Percentiles rank a stretch among this genome's conserved stretches.
These are phyloP conservation scores for Pseudogymnoascus sp. DNA, from an alignment of 2,329 filamentous ascomycete genomes.

Conservation along the genomic window DNA sequence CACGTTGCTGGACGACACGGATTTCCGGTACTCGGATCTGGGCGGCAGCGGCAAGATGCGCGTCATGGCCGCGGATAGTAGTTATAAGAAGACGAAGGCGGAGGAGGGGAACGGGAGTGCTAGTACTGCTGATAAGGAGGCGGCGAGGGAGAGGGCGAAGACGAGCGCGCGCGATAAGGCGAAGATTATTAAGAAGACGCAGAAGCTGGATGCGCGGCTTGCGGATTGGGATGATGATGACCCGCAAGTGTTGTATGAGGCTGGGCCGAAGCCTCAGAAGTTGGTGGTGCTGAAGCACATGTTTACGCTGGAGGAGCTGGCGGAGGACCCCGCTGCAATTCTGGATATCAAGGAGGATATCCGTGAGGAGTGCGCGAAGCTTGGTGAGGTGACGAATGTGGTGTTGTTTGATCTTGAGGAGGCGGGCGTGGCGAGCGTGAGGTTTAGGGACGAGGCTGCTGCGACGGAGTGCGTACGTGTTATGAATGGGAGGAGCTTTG, in stretches of 20 bases:
- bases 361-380: conserved; percentile 77
- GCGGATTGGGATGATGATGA: conserved; percentile 95
- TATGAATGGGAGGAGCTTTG: conserved; percentile 78
- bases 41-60: conserved; percentile 57
- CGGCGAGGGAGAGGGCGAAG: conserved; percentile 43
- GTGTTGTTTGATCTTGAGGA: conserved; percentile 81
- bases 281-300: conserved; percentile 84
- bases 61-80: conserved; percentile 78
- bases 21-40: conserved; percentile 60
- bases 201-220: conserved; percentile 84
- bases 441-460: conserved; percentile 64
- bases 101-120: conserved; percentile 22
- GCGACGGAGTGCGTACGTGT: conserved; percentile 65
- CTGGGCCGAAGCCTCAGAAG: conserved; percentile 56
- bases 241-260: conserved; percentile 49
- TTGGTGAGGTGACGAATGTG: conserved; percentile 84
- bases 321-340: conserved; percentile 74
- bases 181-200: conserved; percentile 85
- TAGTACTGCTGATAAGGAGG: conserved; percentile 26
- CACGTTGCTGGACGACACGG: conserved; percentile 70
- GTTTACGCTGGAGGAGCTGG: conserved; percentile 80
- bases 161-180: conserved; percentile 63
- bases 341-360: conserved; percentile 94
- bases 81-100: conserved; percentile 83
- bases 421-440: conserved; percentile 77